Conservation (phyloP, 176 grass and related monocot species). For the Oryza longistaminata region DNA sequence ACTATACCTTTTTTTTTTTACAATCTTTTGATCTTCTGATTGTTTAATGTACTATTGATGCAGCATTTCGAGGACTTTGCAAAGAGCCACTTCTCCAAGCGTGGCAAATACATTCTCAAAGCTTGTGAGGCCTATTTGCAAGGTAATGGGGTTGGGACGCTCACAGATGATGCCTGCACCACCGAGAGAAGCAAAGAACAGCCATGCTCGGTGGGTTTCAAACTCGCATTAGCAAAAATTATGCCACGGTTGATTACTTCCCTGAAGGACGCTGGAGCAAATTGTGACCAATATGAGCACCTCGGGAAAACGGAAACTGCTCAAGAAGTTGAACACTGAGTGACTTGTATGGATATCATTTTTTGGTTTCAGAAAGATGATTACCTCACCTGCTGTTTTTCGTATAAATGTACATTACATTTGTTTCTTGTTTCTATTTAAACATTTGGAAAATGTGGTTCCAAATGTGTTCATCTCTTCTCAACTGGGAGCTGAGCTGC, state of each 20-base stretch:
- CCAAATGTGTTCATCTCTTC: slow-evolving; percentile 46
- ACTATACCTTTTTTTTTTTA: slow-evolving; percentile 23
- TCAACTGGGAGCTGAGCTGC: slow-evolving; percentile 29
- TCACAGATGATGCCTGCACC: slow-evolving; percentile 62
- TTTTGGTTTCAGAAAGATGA: slow-evolving; percentile 42
- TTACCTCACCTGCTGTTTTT: slow-evolving; percentile 27
- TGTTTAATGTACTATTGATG: slow-evolving; percentile 23
- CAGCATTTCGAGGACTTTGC: slow-evolving; percentile 96
- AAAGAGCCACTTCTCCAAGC: slow-evolving; percentile 66
- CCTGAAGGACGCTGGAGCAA: slow-evolving; percentile 57
- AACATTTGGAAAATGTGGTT: slow-evolving; percentile 57
- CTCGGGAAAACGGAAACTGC: slow-evolving; percentile 55
- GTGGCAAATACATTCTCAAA: slow-evolving; percentile 86
- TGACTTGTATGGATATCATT: slow-evolving; percentile 12
- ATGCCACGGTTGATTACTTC: slow-evolving; percentile 69
- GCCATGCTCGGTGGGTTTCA: slow-evolving; percentile 86
- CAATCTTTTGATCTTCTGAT: slow-evolving; percentile 12
- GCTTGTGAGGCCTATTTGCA: slow-evolving; percentile 86
- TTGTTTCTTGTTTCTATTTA: slow-evolving; percentile 48
- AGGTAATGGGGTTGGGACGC: slow-evolving; percentile 72
- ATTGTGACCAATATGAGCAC: slow-evolving; percentile 72
- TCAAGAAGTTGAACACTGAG: slow-evolving; percentile 41
- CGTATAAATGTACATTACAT: slow-evolving; percentile 51
- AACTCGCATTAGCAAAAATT: slow-evolving; percentile 82
- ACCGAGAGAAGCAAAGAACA: slow-evolving; percentile 68